phyloP scores from a whole-genome alignment of 495 filamentous ascomycete genomes.

The Xylaria cubensis region DNA sequence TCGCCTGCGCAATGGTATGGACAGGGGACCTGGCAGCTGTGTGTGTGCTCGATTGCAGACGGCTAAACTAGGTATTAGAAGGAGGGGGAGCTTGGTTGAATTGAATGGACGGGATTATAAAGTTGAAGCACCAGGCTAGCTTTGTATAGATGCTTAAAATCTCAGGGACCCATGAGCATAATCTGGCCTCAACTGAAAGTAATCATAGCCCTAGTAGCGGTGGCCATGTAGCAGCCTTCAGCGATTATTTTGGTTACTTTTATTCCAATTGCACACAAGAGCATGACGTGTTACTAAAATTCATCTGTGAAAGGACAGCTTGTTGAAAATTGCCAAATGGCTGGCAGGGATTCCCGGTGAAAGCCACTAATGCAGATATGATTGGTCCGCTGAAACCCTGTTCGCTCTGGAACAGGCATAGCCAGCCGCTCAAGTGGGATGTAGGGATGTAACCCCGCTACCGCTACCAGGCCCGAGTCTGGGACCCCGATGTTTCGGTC shows the following conservation, averaged over 20 bases:
- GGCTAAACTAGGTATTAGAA: conserved; percentile 24
- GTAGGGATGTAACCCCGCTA: conserved; percentile 28
- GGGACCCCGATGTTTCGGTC: neutral
- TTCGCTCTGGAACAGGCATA: conserved; percentile 29
- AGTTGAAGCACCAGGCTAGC: conserved; percentile 1
- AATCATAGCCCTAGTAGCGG: conserved; percentile 27
- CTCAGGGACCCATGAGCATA: conserved; percentile 22
- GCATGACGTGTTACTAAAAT: conserved; percentile 33
- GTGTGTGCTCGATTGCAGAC: conserved; percentile 2
- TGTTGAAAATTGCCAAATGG: conserved; percentile 36
- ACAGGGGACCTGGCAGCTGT: conserved; percentile 33
- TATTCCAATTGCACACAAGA: conserved; percentile 18
- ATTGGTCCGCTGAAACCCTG: conserved; percentile 40
- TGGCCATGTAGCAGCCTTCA: neutral
- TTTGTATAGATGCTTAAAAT: conserved; percentile 32
- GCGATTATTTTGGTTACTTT: conserved; percentile 5
- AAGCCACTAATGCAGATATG: conserved; percentile 39
- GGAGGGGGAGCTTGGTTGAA: neutral
- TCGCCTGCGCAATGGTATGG: conserved; percentile 29
- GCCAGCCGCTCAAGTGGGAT: conserved; percentile 20
- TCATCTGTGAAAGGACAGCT: conserved; percentile 38
- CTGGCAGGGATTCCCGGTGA: conserved; percentile 33
- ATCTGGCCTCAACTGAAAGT: conserved; percentile 42
- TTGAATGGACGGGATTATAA: neutral
- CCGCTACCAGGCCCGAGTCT: neutral